Evolutionary conservation across 441 rosid genomes (phyloP).

Genomic region (Flueggea neowawraea): DNA sequence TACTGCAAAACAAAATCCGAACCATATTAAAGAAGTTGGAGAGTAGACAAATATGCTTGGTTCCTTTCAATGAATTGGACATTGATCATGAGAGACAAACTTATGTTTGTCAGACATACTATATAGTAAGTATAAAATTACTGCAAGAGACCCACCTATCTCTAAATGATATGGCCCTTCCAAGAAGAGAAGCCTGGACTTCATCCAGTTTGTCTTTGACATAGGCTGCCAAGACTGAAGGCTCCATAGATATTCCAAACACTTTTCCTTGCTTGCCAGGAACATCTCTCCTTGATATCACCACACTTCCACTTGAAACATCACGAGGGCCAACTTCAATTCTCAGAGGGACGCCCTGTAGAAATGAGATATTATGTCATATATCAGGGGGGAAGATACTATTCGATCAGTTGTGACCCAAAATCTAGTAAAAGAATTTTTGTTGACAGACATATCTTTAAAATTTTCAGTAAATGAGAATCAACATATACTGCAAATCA

Average conservation of each 20-base stretch:
- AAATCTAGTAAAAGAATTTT: no score
- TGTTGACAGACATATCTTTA: no score
- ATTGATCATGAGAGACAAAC: neutral
- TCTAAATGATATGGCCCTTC: slow-evolving; percentile 57
- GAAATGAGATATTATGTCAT: slow-evolving; percentile 8
- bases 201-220: slow-evolving; percentile 90
- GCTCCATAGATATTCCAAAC: slow-evolving; percentile 90
- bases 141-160: slow-evolving; percentile 51
- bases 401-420: neutral
- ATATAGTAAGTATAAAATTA: neutral
- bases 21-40: neutral
- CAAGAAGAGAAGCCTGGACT: slow-evolving; percentile 79
- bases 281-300: slow-evolving; percentile 85
- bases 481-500: no score
- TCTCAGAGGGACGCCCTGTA: slow-evolving; percentile 80
- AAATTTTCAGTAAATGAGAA: no score
- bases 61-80: neutral
- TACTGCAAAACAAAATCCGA: slow-evolving; percentile 42
- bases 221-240: slow-evolving; percentile 59
- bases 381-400: neutral
- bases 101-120: no score
- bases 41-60: no score
- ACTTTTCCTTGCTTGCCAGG: slow-evolving; percentile 95
- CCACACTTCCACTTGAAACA: slow-evolving; percentile 74
- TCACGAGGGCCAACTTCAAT: slow-evolving; percentile 97